Conservation (phyloP, 306 rosid genomes). For the Echinosophora koreensis region DNA sequence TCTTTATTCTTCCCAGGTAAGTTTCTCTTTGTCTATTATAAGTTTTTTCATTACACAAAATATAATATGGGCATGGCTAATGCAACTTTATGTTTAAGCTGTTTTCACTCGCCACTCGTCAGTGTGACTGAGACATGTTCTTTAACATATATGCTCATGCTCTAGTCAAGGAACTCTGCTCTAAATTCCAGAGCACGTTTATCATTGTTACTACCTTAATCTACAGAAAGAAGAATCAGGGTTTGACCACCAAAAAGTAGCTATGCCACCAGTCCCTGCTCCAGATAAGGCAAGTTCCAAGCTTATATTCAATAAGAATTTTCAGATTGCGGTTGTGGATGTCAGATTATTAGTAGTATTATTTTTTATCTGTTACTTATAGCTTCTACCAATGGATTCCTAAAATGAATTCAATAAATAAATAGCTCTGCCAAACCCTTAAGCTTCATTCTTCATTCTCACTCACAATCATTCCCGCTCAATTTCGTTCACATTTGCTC, state of each 20-base stretch:
- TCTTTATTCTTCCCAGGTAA: conserved; percentile 37
- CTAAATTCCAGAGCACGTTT: conserved; percentile 16
- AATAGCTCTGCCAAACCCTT: no score
- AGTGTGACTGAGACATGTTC: conserved; percentile 16
- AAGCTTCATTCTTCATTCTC: no score
- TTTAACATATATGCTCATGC: background rate
- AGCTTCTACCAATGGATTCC: conserved; percentile 52
- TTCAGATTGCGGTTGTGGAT: conserved; percentile 15
- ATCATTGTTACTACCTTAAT: conserved; percentile 49
- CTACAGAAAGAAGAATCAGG: conserved; percentile 80
- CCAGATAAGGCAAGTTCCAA: conserved; percentile 73
- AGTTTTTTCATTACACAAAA: background rate
- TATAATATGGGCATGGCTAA: conserved; percentile 1
- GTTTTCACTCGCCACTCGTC: conserved; percentile 6
- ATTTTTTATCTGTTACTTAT: conserved; percentile 21
- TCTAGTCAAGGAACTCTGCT: conserved; percentile 35
- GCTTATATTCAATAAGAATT: conserved; percentile 32
- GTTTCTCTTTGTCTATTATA: background rate
- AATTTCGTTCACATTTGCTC: no score
- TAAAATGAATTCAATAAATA: no score
- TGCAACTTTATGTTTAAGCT: conserved; percentile 32
- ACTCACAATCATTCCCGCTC: no score
- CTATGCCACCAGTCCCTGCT: conserved; percentile 74
- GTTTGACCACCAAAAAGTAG: conserved; percentile 74
- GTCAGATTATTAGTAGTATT: conserved; percentile 14